Conservation (phyloP, 2,329 filamentous ascomycete genomes). For the Sarocladium oryzae region DNA sequence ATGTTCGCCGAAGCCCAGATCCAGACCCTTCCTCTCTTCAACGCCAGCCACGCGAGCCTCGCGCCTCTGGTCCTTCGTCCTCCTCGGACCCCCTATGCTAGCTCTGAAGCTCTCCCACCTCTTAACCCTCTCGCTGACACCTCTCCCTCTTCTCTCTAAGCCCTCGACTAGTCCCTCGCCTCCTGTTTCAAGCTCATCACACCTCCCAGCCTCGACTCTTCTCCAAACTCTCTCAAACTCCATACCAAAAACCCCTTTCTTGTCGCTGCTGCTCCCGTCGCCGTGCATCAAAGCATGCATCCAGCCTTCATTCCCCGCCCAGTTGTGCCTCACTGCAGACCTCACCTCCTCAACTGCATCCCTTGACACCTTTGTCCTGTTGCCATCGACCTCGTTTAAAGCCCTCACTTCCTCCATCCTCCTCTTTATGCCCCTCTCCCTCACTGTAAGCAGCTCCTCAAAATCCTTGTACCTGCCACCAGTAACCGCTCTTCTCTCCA, state of each 20-base stretch:
- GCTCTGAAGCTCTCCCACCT: slow-evolving; percentile 67
- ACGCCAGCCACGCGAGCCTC: slow-evolving; percentile 14
- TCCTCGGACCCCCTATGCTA: slow-evolving; percentile 33
- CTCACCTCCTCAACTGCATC: slow-evolving; percentile 45
- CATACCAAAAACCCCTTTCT: slow-evolving; percentile 57
- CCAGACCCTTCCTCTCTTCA: slow-evolving; percentile 29
- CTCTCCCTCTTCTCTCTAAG: slow-evolving; percentile 59
- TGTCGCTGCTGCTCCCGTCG: slow-evolving; percentile 42
- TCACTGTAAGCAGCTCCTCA: slow-evolving; percentile 54
- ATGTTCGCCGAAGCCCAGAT: slow-evolving; percentile 49
- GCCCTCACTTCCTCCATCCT: slow-evolving; percentile 40
- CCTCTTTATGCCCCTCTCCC: slow-evolving; percentile 50
- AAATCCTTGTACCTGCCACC: slow-evolving; percentile 57
- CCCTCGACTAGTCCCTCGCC: slow-evolving; percentile 57
- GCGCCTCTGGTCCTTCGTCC: slow-evolving; percentile 17
- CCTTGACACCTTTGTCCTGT: slow-evolving; percentile 30
- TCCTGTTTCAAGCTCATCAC: slow-evolving; percentile 49
- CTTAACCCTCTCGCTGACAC: slow-evolving; percentile 61
- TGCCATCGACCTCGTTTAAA: slow-evolving; percentile 10
- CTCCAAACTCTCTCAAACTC: slow-evolving; percentile 68
- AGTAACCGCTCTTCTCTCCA: slow-evolving; percentile 55
- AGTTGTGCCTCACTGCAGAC: slow-evolving; percentile 61
- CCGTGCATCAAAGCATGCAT: slow-evolving; percentile 64
- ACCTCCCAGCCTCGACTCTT: slow-evolving; percentile 52
- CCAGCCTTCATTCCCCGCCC: slow-evolving; percentile 73